Evolutionary conservation across 139 green algal genomes (phyloP), one percentile per base, ranked within the genome.

Genomic region (Haematococcus sp.): DNA sequence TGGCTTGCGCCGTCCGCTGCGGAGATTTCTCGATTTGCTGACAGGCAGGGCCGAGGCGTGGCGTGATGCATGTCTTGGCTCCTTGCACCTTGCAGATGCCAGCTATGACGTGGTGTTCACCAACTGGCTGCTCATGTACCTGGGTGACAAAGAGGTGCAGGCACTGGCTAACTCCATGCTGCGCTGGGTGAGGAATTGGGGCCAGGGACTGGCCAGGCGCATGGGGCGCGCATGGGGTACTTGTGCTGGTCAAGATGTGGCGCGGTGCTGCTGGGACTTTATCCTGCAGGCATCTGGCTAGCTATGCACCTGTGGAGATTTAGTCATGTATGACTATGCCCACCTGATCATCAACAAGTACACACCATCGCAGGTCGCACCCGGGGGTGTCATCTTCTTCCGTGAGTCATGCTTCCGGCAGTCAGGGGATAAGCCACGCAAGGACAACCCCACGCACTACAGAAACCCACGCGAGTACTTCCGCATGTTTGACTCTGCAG

Each of bases 91-190:
- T 61, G 52, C 52, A 34, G 58, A 33, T 25, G 23, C 13, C 20
- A 20, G 40, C 63, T 79, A 74, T 35, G 91, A 96, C 68, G 80
- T 97, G 22, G 83, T 96, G 4, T 97, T 97, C 81, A 93, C 86
- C 77, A 97, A 97, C 83, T 97, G 93, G 93, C 88, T 97, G 65
- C 84, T 97, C 17, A 97, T 97, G 93, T 97, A 97, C 73, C 89
- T 97, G 9, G 76, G 56, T 0, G 91, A 97, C 40, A 70, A 68
- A 0, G 93, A 97, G 76, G 88, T 96, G n/a, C 30, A 75, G 71
- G 80, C 77, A 30, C 80, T 96, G 63, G 85, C 87, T 5, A 20
- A 33, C 22, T 84, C 84, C 61, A 79, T 84, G 68, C 81, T 96
- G 25, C 46, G 19, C 23, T 96, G 91, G 91, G 82, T 95, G 44